Base-by-base conservation (phyloP, 208 protist genomes). In the Leishmania gerbilli region DNA sequence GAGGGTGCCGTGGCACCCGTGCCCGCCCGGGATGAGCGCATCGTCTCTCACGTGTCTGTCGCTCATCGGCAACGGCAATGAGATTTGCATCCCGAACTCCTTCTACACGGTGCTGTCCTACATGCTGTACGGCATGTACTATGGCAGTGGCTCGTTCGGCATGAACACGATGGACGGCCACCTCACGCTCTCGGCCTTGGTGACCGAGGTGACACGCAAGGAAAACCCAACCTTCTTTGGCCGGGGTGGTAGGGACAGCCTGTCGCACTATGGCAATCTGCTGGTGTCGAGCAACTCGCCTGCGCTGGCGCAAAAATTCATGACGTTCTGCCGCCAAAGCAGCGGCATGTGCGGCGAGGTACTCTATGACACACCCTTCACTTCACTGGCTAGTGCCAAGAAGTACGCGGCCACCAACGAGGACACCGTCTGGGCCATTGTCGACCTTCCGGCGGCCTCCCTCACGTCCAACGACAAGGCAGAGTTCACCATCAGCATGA, bases 401-500 rank as follows among this genome's bases (percentile, higher is more conserved):
- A 72, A 80, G 49, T 96, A 93, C 86, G 90, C 88, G 0, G 69
- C 82, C 55, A 68, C 79, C 34, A 74, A 95, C 78, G 77, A 84
- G 62, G 85, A 90, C 72, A 88, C 83, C 47, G 88, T 95, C n/a
- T 96, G 91, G 92, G 94, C 91, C 21, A 88, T 98, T 71, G 82
- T 95, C 17, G 79, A 94, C 71, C 81, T 98, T 45, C 83, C 82
- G 21, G 55, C 60, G 4, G 55, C 68, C 64, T 83, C 68, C 55
- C 58, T 91, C 55, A 40, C 51, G 9, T 45, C 55, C 19, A 82
- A 19, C 11, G 80, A 74, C 11, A 64, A 77, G 62, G 71, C 68
- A 40, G 82, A 89, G 37, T 95, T 94, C 88, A 95, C 92, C 51
- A 94, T 97, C 81, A 89, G 93, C 79, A 96, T 97, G 93, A 97